A percentile compares a stretch with the other conserved stretches of the same genome.
phyloP scores from a whole-genome alignment of 2,329 filamentous ascomycete genomes.

The Ploettnerulaceae sp. region DNA sequence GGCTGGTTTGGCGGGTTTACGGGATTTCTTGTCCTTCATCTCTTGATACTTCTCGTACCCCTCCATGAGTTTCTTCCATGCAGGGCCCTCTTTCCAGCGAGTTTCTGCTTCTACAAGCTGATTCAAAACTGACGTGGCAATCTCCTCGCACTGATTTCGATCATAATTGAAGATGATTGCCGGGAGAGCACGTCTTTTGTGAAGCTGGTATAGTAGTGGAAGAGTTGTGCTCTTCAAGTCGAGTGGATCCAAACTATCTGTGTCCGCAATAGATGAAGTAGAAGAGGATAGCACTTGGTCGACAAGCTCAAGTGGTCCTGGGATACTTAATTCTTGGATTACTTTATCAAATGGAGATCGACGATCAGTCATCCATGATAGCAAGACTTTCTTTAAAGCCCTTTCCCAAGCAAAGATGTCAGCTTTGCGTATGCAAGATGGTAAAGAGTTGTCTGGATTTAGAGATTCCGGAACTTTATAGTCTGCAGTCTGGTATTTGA shows the following conservation, averaged over 20 bases:
- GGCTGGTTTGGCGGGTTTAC: conserved; percentile 38
- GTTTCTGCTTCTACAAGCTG: conserved; percentile 52
- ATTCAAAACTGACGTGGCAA: conserved; percentile 46
- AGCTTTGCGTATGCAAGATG: conserved; percentile 54
- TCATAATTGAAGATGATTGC: conserved; percentile 78
- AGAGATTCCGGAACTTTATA: conserved; percentile 48
- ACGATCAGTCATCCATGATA: conserved; percentile 53
- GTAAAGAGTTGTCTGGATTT: conserved; percentile 45
- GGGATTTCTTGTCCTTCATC: conserved; percentile 39
- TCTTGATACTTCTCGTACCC: conserved; percentile 55
- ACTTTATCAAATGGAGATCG: conserved; percentile 41
- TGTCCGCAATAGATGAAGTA: conserved; percentile 17
- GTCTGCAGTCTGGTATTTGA: conserved; percentile 46
- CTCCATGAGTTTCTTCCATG: conserved; percentile 57
- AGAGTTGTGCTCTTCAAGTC: conserved; percentile 45
- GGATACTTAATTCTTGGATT: conserved; percentile 42
- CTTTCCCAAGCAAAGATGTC: conserved; percentile 64
- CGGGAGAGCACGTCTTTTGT: conserved; percentile 61
- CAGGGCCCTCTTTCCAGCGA: conserved; percentile 50
- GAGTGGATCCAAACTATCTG: conserved; percentile 26
- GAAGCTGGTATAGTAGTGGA: conserved; percentile 54
- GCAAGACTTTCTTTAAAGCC: conserved; percentile 53
- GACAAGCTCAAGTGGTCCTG: conserved; percentile 1
- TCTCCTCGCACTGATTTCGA: conserved; percentile 56
- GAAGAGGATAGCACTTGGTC: conserved; percentile 14